Evolutionary conservation across 345 rosid species (phyloP).

Genomic region (Camelina hispida): DNA sequence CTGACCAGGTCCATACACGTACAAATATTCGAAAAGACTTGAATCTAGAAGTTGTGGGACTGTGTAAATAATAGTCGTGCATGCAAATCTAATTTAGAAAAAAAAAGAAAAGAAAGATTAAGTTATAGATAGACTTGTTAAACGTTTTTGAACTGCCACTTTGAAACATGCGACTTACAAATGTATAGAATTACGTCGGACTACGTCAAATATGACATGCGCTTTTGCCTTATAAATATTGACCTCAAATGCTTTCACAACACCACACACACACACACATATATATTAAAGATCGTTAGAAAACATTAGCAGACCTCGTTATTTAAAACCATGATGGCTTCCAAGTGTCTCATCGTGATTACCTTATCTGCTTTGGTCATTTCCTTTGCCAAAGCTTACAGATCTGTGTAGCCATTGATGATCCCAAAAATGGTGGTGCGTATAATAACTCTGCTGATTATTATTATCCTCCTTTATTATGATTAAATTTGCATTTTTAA

Average conservation of each 20-base stretch:
- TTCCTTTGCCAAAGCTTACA: slow-evolving; percentile 9
- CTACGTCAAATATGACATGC: slow-evolving; percentile 20
- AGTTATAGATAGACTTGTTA: neutral
- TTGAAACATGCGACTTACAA: neutral
- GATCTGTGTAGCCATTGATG: slow-evolving; percentile 21
- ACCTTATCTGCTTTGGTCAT: slow-evolving; percentile 1
- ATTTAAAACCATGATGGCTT: slow-evolving; percentile 6
- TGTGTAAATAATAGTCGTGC: no score
- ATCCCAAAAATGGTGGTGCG: slow-evolving; percentile 30
- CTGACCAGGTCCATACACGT: no score
- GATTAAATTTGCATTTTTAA: neutral
- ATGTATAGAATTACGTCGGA: neutral
- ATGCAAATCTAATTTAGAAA: neutral
- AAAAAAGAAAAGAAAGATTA: neutral
- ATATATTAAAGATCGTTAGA: neutral
- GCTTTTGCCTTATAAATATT: slow-evolving; percentile 10
- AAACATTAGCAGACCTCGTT: neutral
- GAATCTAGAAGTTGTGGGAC: no score
- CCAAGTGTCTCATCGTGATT: neutral
- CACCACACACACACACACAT: neutral
- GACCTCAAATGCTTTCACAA: slow-evolving; percentile 12
- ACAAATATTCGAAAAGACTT: no score
- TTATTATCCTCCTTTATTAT: neutral
- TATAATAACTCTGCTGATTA: neutral
- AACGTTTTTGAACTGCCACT: slow-evolving; percentile 18